Evolutionary conservation across 2,329 filamentous ascomycete genomes (phyloP).

Genomic region (Harringtonia lauricola): DNA sequence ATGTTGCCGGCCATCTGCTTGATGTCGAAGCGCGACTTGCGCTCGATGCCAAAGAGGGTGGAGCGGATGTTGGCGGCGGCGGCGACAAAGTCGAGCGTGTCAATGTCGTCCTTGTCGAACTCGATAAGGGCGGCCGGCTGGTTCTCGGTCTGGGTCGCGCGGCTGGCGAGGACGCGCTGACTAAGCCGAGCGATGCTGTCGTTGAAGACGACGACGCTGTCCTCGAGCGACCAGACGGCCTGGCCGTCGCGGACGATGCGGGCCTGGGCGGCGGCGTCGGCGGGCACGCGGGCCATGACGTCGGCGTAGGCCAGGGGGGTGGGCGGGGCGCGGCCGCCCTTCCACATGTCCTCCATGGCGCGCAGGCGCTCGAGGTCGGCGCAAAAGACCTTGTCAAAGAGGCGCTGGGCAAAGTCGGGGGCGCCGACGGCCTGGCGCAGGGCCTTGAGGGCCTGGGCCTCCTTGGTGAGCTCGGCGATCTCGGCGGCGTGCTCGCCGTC

Average conservation of each 20-base stretch:
- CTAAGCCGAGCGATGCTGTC: slow-evolving; percentile 73
- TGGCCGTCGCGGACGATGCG: slow-evolving; percentile 57
- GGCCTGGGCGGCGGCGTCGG: slow-evolving; percentile 24
- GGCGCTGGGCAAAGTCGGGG: slow-evolving; percentile 60
- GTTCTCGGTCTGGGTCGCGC: slow-evolving; percentile 25
- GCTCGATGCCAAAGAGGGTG: slow-evolving; percentile 76
- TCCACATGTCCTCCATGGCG: slow-evolving; percentile 96
- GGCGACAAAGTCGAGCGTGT: slow-evolving; percentile 90
- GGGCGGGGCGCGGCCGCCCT: slow-evolving; percentile 62
- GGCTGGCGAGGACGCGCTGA: slow-evolving; percentile 54
- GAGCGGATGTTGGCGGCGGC: slow-evolving; percentile 85
- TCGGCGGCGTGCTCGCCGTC: slow-evolving; percentile 77
- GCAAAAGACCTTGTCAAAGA: slow-evolving; percentile 90
- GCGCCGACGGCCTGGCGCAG: slow-evolving; percentile 76
- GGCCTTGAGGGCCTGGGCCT: slow-evolving; percentile 71
- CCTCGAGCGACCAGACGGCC: slow-evolving; percentile 64
- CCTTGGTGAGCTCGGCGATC: slow-evolving; percentile 76
- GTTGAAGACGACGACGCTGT: slow-evolving; percentile 78
- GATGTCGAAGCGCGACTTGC: slow-evolving; percentile 86
- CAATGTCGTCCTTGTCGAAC: slow-evolving; percentile 95
- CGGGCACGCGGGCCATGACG: slow-evolving; percentile 40
- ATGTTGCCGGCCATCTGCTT: slow-evolving; percentile 99
- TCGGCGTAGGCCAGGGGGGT: slow-evolving; percentile 59
- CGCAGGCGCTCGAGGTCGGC: slow-evolving; percentile 72
- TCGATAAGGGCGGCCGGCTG: slow-evolving; percentile 55